A percentile compares a stretch with the other conserved stretches of the same genome.
Conservation (phyloP, 2,329 filamentous ascomycete species). For the Phoma sp. region DNA sequence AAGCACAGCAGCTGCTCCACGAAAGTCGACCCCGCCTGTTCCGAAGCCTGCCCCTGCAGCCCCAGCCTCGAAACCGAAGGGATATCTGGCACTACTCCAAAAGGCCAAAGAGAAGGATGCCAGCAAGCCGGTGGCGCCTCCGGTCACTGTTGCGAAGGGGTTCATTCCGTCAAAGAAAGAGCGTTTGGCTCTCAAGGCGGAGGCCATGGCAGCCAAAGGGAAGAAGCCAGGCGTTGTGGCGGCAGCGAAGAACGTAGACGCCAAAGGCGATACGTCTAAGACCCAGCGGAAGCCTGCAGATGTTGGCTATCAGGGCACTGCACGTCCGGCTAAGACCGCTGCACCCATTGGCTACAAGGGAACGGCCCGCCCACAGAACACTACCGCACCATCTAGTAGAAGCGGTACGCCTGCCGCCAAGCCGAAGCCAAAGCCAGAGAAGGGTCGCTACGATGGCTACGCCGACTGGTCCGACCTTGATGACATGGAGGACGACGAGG, state of each 20-base stretch:
- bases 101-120: slow-evolving; percentile 68
- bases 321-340: slow-evolving; percentile 48
- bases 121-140: slow-evolving; percentile 60
- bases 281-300: slow-evolving; percentile 48
- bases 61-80: slow-evolving; percentile 67
- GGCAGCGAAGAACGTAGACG: slow-evolving; percentile 20
- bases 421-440: slow-evolving; percentile 35
- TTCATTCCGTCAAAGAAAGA: slow-evolving; percentile 64
- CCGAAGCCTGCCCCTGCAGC: slow-evolving; percentile 30
- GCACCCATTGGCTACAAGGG: slow-evolving; percentile 47
- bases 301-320: slow-evolving; percentile 56
- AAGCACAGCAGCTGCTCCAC: slow-evolving; percentile 19
- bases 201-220: slow-evolving; percentile 50
- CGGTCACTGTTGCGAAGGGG: slow-evolving; percentile 73
- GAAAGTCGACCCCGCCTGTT: slow-evolving; percentile 29
- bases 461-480: slow-evolving; percentile 48
- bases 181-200: slow-evolving; percentile 53
- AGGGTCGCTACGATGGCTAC: slow-evolving; percentile 48
- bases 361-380: slow-evolving; percentile 38
- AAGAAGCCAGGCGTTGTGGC: slow-evolving; percentile 36
- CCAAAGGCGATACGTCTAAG: slow-evolving; percentile 36
- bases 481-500: slow-evolving; percentile 60
- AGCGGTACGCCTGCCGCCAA: slow-evolving; percentile 34
- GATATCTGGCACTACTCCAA: slow-evolving; percentile 75
- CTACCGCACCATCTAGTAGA: slow-evolving; percentile 31